Evolutionary conservation across 2,329 filamentous ascomycete species (phyloP).

Genomic region (Exophiala sideris): DNA sequence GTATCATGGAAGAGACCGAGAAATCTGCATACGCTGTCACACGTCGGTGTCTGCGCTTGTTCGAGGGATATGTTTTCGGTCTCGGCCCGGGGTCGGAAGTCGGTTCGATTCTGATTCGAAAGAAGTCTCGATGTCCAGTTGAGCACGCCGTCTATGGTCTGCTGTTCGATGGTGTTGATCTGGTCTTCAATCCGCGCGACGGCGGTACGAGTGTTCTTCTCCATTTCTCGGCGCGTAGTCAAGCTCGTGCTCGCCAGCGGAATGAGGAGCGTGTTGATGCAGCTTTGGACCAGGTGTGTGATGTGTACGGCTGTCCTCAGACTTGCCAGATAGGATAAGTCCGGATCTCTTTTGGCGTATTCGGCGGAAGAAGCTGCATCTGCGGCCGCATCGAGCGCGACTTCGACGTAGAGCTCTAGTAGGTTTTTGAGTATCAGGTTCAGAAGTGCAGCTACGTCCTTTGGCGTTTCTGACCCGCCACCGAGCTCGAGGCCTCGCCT

Average conservation of each 20-base stretch:
- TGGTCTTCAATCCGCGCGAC: constrained; percentile 81
- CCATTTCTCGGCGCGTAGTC: constrained; percentile 84
- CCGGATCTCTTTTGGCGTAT: constrained; percentile 75
- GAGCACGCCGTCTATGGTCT: constrained; percentile 67
- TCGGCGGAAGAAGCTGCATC: constrained; percentile 76
- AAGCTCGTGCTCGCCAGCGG: constrained; percentile 85
- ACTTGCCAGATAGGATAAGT: constrained; percentile 76
- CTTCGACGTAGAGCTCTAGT: constrained; percentile 74
- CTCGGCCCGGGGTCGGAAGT: constrained; percentile 83
- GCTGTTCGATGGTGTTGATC: constrained; percentile 67
- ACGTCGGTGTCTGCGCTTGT: constrained; percentile 80
- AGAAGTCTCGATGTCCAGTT: constrained; percentile 74
- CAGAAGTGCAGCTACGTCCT: constrained; percentile 83
- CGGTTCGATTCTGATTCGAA: constrained; percentile 75
- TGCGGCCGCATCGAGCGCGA: constrained; percentile 64
- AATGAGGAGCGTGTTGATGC: constrained; percentile 84
- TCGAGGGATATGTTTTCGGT: constrained; percentile 61
- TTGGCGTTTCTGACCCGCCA: constrained; percentile 81
- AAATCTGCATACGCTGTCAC: constrained; percentile 76
- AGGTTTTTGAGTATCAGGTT: constrained; percentile 81
- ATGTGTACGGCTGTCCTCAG: constrained; percentile 82
- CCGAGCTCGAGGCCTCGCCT: constrained; percentile 88
- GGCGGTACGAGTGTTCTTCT: constrained; percentile 71
- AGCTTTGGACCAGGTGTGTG: constrained; percentile 88
- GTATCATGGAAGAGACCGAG: constrained; percentile 64